These are phyloP conservation scores for Exophiala lecanii-corni DNA, from an alignment of 2,329 filamentous ascomycete species.

Conservation along the genomic window DNA sequence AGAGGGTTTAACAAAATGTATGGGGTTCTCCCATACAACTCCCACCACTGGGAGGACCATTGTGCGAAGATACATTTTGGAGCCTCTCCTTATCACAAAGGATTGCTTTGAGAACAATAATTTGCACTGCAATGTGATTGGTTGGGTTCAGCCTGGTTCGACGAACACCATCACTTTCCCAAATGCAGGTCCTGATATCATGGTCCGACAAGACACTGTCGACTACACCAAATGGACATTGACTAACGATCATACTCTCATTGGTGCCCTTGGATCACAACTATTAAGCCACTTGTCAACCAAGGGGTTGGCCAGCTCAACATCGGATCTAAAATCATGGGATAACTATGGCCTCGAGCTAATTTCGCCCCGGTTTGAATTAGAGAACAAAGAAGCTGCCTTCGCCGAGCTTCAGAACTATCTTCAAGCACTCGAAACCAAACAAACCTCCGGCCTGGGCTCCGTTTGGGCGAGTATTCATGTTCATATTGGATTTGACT, in stretches of 20 bases:
- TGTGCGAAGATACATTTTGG: slow-evolving; percentile 17
- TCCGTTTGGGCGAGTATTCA: slow-evolving; percentile 21
- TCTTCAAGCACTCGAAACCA: slow-evolving; percentile 6
- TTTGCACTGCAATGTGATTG: slow-evolving; percentile 14
- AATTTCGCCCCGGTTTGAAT: slow-evolving; percentile 13
- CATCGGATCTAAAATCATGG: slow-evolving; percentile 3
- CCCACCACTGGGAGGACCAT: slow-evolving; percentile 4
- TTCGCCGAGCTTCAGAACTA: slow-evolving; percentile 12
- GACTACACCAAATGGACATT: slow-evolving; percentile 23
- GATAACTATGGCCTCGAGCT: slow-evolving; percentile 19
- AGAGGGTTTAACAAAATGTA: background rate
- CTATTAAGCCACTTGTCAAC: slow-evolving; percentile 4
- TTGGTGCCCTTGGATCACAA: slow-evolving; percentile 14
- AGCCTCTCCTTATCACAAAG: slow-evolving; percentile 18
- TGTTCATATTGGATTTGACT: slow-evolving; percentile 23
- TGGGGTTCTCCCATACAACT: slow-evolving; percentile 3
- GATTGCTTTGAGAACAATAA: slow-evolving; percentile 4
- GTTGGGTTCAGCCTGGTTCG: slow-evolving; percentile 11
- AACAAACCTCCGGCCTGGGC: slow-evolving; percentile 7
- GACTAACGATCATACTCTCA: slow-evolving; percentile 21
- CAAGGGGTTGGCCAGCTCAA: background rate
- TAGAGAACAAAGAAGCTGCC: slow-evolving; percentile 9
- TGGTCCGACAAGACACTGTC: slow-evolving; percentile 11
- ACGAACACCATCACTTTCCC: slow-evolving; percentile 5
- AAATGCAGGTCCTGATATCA: background rate